Conservation (phyloP, 2,329 filamentous ascomycete genomes). For the Huntiella omanensis region DNA sequence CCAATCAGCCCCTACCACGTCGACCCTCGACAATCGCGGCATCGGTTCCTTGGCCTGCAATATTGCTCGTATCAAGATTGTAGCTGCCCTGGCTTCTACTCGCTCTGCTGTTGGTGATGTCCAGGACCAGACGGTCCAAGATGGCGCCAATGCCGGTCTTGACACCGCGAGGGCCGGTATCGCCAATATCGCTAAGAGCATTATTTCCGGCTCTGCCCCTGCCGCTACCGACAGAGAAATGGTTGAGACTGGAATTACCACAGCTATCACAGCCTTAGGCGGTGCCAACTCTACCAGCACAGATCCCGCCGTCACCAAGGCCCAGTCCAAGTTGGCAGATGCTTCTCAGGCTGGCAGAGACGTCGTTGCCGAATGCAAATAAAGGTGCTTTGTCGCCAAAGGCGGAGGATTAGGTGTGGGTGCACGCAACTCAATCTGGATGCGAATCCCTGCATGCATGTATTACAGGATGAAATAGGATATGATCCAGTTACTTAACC, state of each 20-base stretch:
- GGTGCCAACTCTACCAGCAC: conserved; percentile 1
- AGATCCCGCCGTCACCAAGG: conserved; percentile 1
- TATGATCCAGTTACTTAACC: neutral
- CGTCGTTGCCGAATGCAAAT: conserved; percentile 5
- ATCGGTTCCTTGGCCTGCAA: conserved; percentile 7
- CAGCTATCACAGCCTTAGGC: conserved; percentile 3
- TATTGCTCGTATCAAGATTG: conserved; percentile 8
- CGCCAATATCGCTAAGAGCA: conserved; percentile 5
- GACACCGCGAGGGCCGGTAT: conserved; percentile 5
- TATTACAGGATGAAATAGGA: neutral
- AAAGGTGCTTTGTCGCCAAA: too few relatives aligned
- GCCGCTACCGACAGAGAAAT: conserved; percentile 1
- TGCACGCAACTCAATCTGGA: neutral
- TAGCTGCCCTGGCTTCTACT: conserved; percentile 6
- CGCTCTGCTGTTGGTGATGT: conserved; percentile 4
- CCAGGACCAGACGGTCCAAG: conserved; percentile 2
- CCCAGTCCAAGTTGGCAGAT: neutral
- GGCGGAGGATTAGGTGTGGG: neutral
- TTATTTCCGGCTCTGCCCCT: conserved; percentile 5
- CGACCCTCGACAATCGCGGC: too few relatives aligned
- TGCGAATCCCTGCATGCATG: too few relatives aligned
- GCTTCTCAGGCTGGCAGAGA: conserved; percentile 2
- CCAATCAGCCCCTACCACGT: too few relatives aligned
- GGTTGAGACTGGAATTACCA: conserved; percentile 5
- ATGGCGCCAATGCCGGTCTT: conserved; percentile 4